Evolutionary conservation across 225 moss, liverwort and hornwort species (phyloP).

Genomic region (Marchantia polymorpha): DNA sequence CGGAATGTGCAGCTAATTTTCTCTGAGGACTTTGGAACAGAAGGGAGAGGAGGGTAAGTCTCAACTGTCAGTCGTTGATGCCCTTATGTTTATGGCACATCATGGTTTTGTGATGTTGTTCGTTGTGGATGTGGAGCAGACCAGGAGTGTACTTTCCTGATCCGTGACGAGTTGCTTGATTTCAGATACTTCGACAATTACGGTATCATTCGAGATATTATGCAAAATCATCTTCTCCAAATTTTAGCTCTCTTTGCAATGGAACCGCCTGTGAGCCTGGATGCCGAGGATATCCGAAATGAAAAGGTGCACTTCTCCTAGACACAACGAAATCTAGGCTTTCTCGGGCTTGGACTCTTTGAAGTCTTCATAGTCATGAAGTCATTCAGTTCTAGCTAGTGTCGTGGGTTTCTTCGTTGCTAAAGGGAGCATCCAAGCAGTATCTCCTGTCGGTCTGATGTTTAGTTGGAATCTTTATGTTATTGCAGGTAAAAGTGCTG

Average conservation of each 20-base stretch:
- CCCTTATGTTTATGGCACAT: background rate
- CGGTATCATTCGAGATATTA: slow-evolving; percentile 93
- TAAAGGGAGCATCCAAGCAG: too few species aligned
- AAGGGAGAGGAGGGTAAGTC: slow-evolving; percentile 87
- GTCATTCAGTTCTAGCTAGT: too few species aligned
- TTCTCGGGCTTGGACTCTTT: too few species aligned
- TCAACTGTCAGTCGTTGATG: background rate
- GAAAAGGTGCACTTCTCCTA: slow-evolving; percentile 56
- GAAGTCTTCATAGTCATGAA: too few species aligned
- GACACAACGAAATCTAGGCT: too few species aligned
- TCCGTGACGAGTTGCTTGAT: background rate
- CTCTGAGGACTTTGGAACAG: slow-evolving; percentile 90
- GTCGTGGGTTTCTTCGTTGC: too few species aligned
- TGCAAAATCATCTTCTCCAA: slow-evolving; percentile 95
- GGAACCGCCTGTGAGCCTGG: slow-evolving; percentile 92
- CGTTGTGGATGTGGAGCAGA: background rate
- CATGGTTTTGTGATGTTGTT: background rate
- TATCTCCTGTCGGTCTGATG: background rate
- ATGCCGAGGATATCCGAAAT: slow-evolving; percentile 93
- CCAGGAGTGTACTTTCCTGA: background rate
- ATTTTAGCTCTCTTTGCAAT: slow-evolving; percentile 92
- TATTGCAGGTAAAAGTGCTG: slow-evolving; percentile 79
- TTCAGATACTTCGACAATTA: slow-evolving; percentile 90
- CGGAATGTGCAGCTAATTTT: slow-evolving; percentile 92
- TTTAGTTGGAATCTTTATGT: background rate